Conservation (phyloP, 164 flowering plant genomes). For the Vitis labrusca region DNA sequence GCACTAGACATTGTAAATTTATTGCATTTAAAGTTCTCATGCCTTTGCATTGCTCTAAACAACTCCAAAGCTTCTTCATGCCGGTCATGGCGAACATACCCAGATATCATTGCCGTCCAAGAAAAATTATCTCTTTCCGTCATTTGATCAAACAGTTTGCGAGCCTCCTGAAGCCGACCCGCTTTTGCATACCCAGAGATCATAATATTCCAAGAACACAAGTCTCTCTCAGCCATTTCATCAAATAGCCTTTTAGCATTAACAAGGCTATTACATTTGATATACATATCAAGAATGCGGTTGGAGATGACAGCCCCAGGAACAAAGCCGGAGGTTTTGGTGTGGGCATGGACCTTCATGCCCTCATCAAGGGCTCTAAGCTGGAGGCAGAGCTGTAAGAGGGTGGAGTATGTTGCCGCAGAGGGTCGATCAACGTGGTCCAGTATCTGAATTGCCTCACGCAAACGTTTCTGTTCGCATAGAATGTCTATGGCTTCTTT, state of each 20-base stretch:
- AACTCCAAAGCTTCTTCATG: slow-evolving; percentile 27
- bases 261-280: slow-evolving; percentile 25
- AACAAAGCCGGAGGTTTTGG: slow-evolving; percentile 13
- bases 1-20: slow-evolving; percentile 37
- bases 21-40: slow-evolving; percentile 14
- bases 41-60: slow-evolving; percentile 24
- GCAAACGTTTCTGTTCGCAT: slow-evolving; percentile 23
- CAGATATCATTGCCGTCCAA: slow-evolving; percentile 40
- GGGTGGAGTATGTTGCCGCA: slow-evolving; percentile 19
- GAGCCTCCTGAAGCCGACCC: slow-evolving; percentile 27
- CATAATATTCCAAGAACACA: slow-evolving; percentile 45
- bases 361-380: slow-evolving; percentile 25
- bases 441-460: slow-evolving; percentile 26
- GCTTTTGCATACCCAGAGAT: slow-evolving; percentile 27
- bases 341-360: slow-evolving; percentile 24
- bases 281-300: slow-evolving; percentile 28
- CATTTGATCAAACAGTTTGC: slow-evolving; percentile 38
- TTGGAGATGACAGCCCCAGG: slow-evolving; percentile 27
- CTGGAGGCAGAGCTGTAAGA: slow-evolving; percentile 23
- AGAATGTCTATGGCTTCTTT: slow-evolving; percentile 25
- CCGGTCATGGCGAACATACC: slow-evolving; percentile 22
- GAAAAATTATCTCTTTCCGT: slow-evolving; percentile 31
- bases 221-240: slow-evolving; percentile 32
- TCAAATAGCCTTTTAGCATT: slow-evolving; percentile 32
- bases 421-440: slow-evolving; percentile 9